phyloP scores from a whole-genome alignment of 495 filamentous ascomycete genomes.

The Aeminium ludgeri region DNA sequence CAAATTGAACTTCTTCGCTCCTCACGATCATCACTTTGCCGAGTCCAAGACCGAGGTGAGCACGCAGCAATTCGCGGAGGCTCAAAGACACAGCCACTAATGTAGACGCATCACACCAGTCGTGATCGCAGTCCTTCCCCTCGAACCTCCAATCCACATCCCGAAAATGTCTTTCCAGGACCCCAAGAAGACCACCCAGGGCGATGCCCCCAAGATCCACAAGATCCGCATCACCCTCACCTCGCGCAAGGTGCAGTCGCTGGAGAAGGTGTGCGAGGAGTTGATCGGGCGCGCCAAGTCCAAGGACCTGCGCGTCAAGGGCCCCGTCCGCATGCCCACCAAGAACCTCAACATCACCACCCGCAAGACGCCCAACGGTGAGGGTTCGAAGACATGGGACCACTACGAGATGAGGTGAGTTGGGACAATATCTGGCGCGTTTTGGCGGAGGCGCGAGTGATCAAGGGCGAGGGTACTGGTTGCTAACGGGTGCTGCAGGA shows the following conservation, averaged over 20 bases:
- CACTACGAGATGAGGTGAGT: conserved; percentile 96
- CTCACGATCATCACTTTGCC: conserved; percentile 28
- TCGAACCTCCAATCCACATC: conserved; percentile 4
- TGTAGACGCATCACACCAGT: conserved; percentile 21
- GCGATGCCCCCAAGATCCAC: conserved; percentile 78
- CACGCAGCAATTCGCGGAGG: not conserved
- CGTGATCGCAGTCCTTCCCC: conserved; percentile 36
- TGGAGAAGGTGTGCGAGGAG: conserved; percentile 97
- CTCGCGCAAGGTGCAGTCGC: conserved; percentile 73
- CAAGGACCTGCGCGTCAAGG: conserved; percentile 97
- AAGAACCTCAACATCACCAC: conserved; percentile 94
- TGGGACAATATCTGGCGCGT: conserved; percentile 22
- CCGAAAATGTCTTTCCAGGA: conserved; percentile 53
- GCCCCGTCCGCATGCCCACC: conserved; percentile 95
- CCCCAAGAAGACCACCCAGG: conserved; percentile 80
- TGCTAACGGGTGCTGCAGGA: conserved; percentile 3
- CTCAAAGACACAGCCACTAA: not conserved
- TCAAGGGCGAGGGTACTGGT: not conserved
- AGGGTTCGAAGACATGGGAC: conserved; percentile 99
- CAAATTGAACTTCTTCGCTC: conserved; percentile 1
- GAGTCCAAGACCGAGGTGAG: conserved; percentile 29
- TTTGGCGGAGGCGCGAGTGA: not conserved
- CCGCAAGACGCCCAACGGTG: conserved; percentile 92
- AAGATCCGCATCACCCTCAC: conserved; percentile 98
- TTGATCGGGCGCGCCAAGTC: conserved; percentile 96